Evolutionary conservation across 2,329 filamentous ascomycete species (phyloP), one percentile per base, ranked within the genome.

Genomic region (Verruconis gallopava): DNA sequence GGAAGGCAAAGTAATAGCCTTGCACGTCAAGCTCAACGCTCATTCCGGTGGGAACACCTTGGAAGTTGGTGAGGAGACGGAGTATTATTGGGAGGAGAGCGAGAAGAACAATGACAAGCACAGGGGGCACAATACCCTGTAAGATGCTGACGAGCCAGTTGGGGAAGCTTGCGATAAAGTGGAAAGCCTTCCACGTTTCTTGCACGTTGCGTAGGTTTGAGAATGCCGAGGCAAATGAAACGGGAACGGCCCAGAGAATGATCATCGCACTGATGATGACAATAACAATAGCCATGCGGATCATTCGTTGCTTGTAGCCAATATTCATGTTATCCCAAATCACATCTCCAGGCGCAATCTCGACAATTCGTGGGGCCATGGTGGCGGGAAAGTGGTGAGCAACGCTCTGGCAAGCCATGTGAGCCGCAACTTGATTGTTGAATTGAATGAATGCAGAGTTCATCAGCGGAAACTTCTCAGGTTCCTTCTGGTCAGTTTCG

Each of bases 381-480:
- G 93, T 83, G 51, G 84, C 84, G 1, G 91, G 91, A 1, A 94
- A 61, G 53, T 98, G 91, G 57, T 96, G 86, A 30, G 82, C 86
- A 36, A 93, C 72, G 37, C 85, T 79, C 58, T 98, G 91, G 57
- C 86, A 95, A 44, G 89, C 91, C 91, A 98, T 96, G 54, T 98
- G 91, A 0, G 91, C 91, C 4, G 89, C 88, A 2, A 95, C 84
- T 57, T 98, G 91, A 55, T 95, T 82, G 55, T 98, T 94, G 70
- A 98, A 98, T 57, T 98, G 91, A 47, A 98, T 86, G 52, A 98
- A 98, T 1, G 91, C 91, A 1, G 89, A 94, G 53, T 84, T 94
- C 86, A 95, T 93, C 37, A 88, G 64, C 0, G 89, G 88, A 48
- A 85, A 96, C 3, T 80, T 77, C 50, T 95, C 88, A 0, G 83